phyloP scores from a whole-genome alignment of 2,329 filamentous ascomycete species.

The Microdochium nivale region DNA sequence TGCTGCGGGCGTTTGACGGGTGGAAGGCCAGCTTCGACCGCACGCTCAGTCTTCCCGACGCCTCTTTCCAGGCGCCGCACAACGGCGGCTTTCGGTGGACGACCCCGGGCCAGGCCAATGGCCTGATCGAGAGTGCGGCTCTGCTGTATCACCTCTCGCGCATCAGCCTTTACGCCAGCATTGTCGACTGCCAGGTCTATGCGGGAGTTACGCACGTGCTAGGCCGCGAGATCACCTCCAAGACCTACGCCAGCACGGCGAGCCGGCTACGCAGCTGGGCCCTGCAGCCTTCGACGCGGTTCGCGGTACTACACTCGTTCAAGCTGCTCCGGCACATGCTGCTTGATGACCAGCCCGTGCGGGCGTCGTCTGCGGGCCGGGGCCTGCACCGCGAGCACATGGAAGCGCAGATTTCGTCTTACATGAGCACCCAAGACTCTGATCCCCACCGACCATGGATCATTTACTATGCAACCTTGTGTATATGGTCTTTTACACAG shows the following conservation, averaged over 20 bases:
- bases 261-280: constrained; percentile 76
- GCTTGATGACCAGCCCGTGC: constrained; percentile 26
- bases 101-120: constrained; percentile 46
- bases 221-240: constrained; percentile 66
- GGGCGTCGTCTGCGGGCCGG: constrained; percentile 27
- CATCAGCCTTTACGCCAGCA: constrained; percentile 81
- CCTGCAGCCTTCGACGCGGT: constrained; percentile 62
- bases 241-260: constrained; percentile 66
- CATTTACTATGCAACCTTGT: constrained; percentile 76
- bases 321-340: constrained; percentile 73
- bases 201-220: constrained; percentile 70
- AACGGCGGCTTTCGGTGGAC: constrained; percentile 30
- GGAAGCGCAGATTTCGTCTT: constrained; percentile 32
- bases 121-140: constrained; percentile 68
- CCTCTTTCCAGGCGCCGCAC: constrained; percentile 10
- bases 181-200: constrained; percentile 85
- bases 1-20: constrained; percentile 73
- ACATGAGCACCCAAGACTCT: constrained; percentile 69
- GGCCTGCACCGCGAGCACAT: constrained; percentile 14
- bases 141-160: constrained; percentile 82
- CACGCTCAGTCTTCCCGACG: constrained; percentile 39
- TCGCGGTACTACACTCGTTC: constrained; percentile 78
- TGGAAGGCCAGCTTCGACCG: constrained; percentile 82
- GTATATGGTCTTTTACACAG: constrained; percentile 82
- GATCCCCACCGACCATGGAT: constrained; percentile 86